Percentiles rank a stretch among this genome's conserved stretches.
Evolutionary conservation across 495 filamentous ascomycete species (phyloP).

Genomic region (Penicillium herquei): DNA sequence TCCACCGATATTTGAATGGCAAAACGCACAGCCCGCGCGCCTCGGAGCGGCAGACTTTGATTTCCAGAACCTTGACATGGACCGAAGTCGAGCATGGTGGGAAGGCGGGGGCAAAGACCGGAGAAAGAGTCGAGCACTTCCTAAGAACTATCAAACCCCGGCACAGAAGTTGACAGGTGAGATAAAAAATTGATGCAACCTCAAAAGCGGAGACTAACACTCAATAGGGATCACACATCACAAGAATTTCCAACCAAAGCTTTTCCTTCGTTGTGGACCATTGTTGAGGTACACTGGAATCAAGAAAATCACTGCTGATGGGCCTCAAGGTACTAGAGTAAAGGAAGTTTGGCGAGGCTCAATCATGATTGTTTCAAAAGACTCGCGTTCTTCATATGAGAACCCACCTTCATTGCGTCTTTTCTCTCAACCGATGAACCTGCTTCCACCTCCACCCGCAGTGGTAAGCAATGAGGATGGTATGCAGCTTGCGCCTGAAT

Average conservation of each 20-base stretch:
- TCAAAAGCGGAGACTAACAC: constrained; percentile 15
- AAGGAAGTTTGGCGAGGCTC: constrained; percentile 89
- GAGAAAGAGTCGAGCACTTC: constrained; percentile 42
- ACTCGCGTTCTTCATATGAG: constrained; percentile 78
- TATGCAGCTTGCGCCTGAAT: constrained; percentile 67
- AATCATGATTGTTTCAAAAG: constrained; percentile 89
- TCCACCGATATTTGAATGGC: constrained; percentile 47
- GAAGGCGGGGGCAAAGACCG: constrained; percentile 37
- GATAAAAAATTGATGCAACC: constrained; percentile 1
- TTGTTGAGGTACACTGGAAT: constrained; percentile 88
- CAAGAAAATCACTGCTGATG: constrained; percentile 35
- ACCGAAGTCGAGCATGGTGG: constrained; percentile 48
- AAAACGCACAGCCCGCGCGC: constrained; percentile 34
- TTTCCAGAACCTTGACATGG: constrained; percentile 40
- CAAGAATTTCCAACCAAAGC: constrained; percentile 74
- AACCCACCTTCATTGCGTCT: constrained; percentile 72
- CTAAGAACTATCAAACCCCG: constrained; percentile 39
- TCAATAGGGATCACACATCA: constrained; percentile 25
- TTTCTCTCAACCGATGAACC: constrained; percentile 82
- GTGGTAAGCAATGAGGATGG: constrained; percentile 61
- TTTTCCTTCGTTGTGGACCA: constrained; percentile 88
- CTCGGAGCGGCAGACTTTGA: constrained; percentile 40
- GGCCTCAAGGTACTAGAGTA: constrained; percentile 40
- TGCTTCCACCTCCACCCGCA: constrained; percentile 76
- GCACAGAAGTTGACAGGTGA: constrained; percentile 37